A percentile compares a stretch with the other conserved stretches of the same genome.
Conservation (phyloP, 2,329 filamentous ascomycete species). For the Alternaria longipes region DNA sequence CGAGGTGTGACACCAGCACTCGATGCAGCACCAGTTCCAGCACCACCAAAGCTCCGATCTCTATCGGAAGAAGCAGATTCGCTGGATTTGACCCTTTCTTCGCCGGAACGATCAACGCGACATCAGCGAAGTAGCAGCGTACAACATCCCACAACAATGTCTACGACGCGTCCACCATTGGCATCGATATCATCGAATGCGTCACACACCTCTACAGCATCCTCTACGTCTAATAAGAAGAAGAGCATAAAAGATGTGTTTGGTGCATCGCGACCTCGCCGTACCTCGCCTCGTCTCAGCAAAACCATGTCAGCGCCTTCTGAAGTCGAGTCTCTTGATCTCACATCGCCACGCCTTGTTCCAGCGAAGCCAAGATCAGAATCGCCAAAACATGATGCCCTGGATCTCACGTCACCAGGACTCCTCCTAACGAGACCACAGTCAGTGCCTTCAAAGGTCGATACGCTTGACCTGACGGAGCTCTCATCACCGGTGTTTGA, state of each 20-base stretch:
- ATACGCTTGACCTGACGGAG: slow-evolving; percentile 35
- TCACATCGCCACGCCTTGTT: slow-evolving; percentile 22
- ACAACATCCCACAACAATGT: slow-evolving; percentile 6
- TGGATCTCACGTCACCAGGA: slow-evolving; percentile 36
- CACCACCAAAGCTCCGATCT: slow-evolving; percentile 26
- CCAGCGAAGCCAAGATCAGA: slow-evolving; percentile 4
- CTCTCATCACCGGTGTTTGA: slow-evolving; percentile 23
- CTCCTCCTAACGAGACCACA: neutral
- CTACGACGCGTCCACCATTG: slow-evolving; percentile 32
- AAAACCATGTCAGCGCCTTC: slow-evolving; percentile 24
- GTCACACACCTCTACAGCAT: slow-evolving; percentile 21
- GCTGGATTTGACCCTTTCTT: slow-evolving; percentile 43
- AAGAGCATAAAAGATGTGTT: slow-evolving; percentile 12
- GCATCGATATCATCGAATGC: slow-evolving; percentile 40
- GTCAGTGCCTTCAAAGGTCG: slow-evolving; percentile 22
- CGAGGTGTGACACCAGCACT: slow-evolving; percentile 10
- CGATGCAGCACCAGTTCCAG: slow-evolving; percentile 23
- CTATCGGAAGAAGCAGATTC: slow-evolving; percentile 33
- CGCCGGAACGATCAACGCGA: slow-evolving; percentile 18
- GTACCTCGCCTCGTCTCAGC: slow-evolving; percentile 35
- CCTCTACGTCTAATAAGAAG: slow-evolving; percentile 3
- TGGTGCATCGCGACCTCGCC: slow-evolving; percentile 17
- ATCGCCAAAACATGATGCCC: slow-evolving; percentile 29
- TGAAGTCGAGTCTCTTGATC: slow-evolving; percentile 19
- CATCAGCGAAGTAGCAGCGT: slow-evolving; percentile 3